A percentile compares a stretch with the other conserved stretches of the same genome.
These are phyloP conservation scores for Globisporangium cylindrosporum DNA, from an alignment of 352 stramenopile genomes.

Conservation along the genomic window DNA sequence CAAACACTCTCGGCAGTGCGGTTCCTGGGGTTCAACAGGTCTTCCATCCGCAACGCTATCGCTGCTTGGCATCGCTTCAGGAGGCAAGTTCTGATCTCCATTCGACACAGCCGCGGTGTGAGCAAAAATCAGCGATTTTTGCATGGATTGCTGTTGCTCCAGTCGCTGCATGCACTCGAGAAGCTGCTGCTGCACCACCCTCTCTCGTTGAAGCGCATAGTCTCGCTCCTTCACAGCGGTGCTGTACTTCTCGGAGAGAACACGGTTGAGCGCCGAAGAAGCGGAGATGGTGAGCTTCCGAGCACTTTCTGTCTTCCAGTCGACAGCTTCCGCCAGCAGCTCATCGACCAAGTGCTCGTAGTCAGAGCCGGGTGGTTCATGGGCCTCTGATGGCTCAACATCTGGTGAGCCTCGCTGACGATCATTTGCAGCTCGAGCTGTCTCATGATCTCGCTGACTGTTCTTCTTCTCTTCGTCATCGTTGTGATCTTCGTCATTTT, in stretches of 20 bases:
- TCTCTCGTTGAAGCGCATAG: conserved; percentile 34
- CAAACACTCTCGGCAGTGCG: conserved; percentile 20
- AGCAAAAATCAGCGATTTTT: not conserved
- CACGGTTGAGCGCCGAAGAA: conserved; percentile 29
- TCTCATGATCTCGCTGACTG: conserved; percentile 12
- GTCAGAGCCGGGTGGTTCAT: not conserved
- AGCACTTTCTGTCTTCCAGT: conserved; percentile 10
- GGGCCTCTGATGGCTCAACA: not conserved
- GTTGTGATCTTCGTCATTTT: conserved; percentile 56
- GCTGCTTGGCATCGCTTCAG: not conserved
- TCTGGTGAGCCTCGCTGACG: not conserved
- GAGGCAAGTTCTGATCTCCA: conserved; percentile 9
- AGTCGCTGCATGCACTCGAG: conserved; percentile 22
- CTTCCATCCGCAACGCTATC: too few relatives aligned
- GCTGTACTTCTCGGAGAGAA: conserved; percentile 44
- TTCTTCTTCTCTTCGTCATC: conserved; percentile 38
- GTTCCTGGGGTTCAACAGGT: not conserved
- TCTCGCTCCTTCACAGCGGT: conserved; percentile 40
- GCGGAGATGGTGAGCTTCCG: not conserved
- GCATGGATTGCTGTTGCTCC: conserved; percentile 10
- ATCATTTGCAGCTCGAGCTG: conserved; percentile 1
- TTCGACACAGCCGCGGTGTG: not conserved
- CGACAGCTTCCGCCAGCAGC: conserved; percentile 13
- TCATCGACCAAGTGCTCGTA: conserved; percentile 17
- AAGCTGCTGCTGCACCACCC: conserved; percentile 25